These are phyloP conservation scores for Ceratonia siliqua DNA, from an alignment of 306 rosid genomes.

Conservation along the genomic window DNA sequence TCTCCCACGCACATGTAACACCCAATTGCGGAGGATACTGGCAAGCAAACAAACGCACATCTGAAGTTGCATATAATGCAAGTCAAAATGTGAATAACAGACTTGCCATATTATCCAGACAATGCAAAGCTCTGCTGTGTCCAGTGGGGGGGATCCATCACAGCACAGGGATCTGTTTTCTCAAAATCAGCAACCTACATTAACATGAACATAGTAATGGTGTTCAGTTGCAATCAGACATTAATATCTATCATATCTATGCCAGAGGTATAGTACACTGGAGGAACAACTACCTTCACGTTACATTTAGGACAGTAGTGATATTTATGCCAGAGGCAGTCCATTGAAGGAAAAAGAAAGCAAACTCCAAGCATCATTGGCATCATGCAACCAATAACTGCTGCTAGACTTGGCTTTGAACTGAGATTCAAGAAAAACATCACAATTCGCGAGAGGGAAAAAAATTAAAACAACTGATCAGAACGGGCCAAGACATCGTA, in stretches of 20 bases:
- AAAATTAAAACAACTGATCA: neutral
- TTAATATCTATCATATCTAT: neutral
- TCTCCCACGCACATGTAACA: slow-evolving; percentile 1
- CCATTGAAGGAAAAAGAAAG: slow-evolving; percentile 84
- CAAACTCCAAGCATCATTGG: slow-evolving; percentile 85
- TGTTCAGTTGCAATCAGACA: neutral
- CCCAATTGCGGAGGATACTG: neutral
- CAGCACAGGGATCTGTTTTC: slow-evolving; percentile 76
- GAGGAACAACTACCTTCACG: slow-evolving; percentile 53
- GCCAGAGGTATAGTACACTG: neutral
- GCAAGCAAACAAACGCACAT: slow-evolving; percentile 22
- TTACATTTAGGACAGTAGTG: slow-evolving; percentile 86
- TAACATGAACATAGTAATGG: neutral
- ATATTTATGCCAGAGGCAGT: slow-evolving; percentile 94
- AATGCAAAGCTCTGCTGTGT: slow-evolving; percentile 80
- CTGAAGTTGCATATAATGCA: slow-evolving; percentile 16
- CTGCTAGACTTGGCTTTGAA: slow-evolving; percentile 80
- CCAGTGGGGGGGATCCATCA: slow-evolving; percentile 88
- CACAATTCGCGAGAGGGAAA: neutral
- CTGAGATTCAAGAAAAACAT: slow-evolving; percentile 35
- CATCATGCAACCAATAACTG: slow-evolving; percentile 79
- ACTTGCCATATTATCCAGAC: slow-evolving; percentile 46
- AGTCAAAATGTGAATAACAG: slow-evolving; percentile 3
- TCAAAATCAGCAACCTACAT: slow-evolving; percentile 80
- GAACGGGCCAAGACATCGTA: neutral